Percentiles rank a stretch among this genome's conserved stretches.
Conservation (phyloP, 2,329 filamentous ascomycete genomes). For the Phyllosticta citribraziliensis region DNA sequence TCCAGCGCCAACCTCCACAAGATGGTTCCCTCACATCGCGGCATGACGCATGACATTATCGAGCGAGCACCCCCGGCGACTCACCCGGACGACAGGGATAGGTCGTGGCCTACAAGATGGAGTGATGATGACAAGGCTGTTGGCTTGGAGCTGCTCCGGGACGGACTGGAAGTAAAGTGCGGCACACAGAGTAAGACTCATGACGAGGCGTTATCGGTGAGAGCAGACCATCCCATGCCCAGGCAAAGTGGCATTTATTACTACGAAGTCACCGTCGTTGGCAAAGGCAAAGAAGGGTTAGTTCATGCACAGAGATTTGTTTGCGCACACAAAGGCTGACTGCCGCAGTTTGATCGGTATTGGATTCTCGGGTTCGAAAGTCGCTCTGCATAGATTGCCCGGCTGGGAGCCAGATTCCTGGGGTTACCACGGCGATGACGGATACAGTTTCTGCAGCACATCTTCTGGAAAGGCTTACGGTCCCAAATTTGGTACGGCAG, state of each 20-base stretch:
- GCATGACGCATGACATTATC: slow-evolving; percentile 74
- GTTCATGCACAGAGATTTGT: slow-evolving; percentile 24
- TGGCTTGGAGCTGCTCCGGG: slow-evolving; percentile 62
- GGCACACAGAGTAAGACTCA: slow-evolving; percentile 46
- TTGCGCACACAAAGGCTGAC: slow-evolving; percentile 4
- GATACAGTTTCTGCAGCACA: slow-evolving; percentile 51
- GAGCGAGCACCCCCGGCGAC: slow-evolving; percentile 52
- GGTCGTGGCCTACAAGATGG: slow-evolving; percentile 67
- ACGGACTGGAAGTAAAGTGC: slow-evolving; percentile 63
- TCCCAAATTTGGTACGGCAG: slow-evolving; percentile 47
- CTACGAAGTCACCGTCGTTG: slow-evolving; percentile 63
- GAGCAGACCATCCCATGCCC: slow-evolving; percentile 80
- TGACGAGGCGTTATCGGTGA: slow-evolving; percentile 71
- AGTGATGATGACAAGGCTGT: slow-evolving; percentile 65
- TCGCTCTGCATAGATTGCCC: slow-evolving; percentile 50
- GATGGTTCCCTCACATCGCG: slow-evolving; percentile 58
- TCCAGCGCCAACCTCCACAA: slow-evolving; percentile 51
- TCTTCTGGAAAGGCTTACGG: slow-evolving; percentile 49
- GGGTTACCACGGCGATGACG: slow-evolving; percentile 59
- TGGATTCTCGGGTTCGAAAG: slow-evolving; percentile 51
- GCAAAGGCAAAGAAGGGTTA: slow-evolving; percentile 59
- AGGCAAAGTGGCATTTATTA: slow-evolving; percentile 90
- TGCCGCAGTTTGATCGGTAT: slow-evolving; percentile 41
- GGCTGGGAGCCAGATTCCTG: slow-evolving; percentile 58
- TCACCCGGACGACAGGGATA: slow-evolving; percentile 8